These are phyloP conservation scores for Phaffomyces thermotolerans DNA, from an alignment of 805 yeast genomes.

Conservation along the genomic window DNA sequence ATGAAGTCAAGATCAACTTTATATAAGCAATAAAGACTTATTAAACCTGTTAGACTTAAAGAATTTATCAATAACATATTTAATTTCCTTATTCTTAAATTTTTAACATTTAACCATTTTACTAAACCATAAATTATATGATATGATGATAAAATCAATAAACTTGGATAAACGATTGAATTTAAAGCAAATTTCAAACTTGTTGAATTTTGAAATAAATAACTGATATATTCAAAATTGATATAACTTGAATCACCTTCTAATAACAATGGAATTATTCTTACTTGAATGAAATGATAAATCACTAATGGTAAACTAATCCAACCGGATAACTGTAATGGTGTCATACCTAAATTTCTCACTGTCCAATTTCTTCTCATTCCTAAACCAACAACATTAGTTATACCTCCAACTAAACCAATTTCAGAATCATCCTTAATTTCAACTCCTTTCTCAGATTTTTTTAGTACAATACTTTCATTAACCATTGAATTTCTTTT, in stretches of 20 bases:
- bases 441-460: not conserved
- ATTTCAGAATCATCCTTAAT: constrained; percentile 36
- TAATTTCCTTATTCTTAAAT: constrained; percentile 32
- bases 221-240: constrained; percentile 43
- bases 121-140: constrained; percentile 50
- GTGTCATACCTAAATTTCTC: constrained; percentile 42
- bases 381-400: constrained; percentile 47
- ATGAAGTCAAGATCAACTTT: constrained; percentile 1
- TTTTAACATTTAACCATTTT: constrained; percentile 36
- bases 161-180: constrained; percentile 25
- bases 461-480: constrained; percentile 6
- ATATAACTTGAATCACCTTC: constrained; percentile 63
- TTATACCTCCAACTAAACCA: constrained; percentile 57
- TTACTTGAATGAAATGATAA: constrained; percentile 41
- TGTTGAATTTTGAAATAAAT: constrained; percentile 24
- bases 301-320: constrained; percentile 36
- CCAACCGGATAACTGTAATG: constrained; percentile 56
- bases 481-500: constrained; percentile 13
- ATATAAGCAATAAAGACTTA: constrained; percentile 26
- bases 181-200: constrained; percentile 21
- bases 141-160: constrained; percentile 38
- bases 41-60: constrained; percentile 29
- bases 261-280: constrained; percentile 42
- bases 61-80: constrained; percentile 38
- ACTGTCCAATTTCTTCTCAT: constrained; percentile 39